Base-by-base conservation (phyloP, 768 basidiomycete species). In the Nidula microcarpa region DNA sequence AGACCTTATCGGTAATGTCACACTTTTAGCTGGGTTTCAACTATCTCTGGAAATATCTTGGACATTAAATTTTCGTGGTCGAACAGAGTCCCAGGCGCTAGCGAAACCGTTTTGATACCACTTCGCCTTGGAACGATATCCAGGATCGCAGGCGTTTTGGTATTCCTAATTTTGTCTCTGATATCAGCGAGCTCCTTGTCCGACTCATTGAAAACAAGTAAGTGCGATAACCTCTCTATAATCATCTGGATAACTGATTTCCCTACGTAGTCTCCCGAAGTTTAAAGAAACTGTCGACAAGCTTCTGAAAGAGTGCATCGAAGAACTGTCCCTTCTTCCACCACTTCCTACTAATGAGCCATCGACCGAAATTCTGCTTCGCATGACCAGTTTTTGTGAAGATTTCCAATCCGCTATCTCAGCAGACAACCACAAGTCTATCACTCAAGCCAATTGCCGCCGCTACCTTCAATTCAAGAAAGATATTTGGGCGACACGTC, bases 91-190 rank as follows among this genome's bases (percentile, higher is more conserved):
- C 5, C 72, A 79, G 47, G 53, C 50, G 13, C 60, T 66, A 0
- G 79, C 77, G 1, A 52, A 61, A 0, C 53, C 68, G 0, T 86
- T 87, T 89, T 59, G 55, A 68, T 10, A 60, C 55, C 0, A 79
- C 69, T 1, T 14, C 64, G 0, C 86, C 85, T 0, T 89, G 87
- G 87, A 74, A 62, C 30, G 64, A 65, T 4, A 68, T 82, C n/a
- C n/a, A 55, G 1, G 71, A 79, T 44, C 71, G 74, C 11, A 53
- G 59, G 17, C 77, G 84, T 1, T 81, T 87, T 34, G 86, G 86
- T 0, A 75, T 84, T 35, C 72, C 65, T 1, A 75, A 75, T 32
- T 74, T 89, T 11, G 80, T 86, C 0, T 56, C 65, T 2, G 73
- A 74, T 54, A 72, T 87, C 16, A 85, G 84, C 48, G 59, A 60